Evolutionary conservation across 2,329 filamentous ascomycete species (phyloP).

Genomic region (Remersonia thermophila): DNA sequence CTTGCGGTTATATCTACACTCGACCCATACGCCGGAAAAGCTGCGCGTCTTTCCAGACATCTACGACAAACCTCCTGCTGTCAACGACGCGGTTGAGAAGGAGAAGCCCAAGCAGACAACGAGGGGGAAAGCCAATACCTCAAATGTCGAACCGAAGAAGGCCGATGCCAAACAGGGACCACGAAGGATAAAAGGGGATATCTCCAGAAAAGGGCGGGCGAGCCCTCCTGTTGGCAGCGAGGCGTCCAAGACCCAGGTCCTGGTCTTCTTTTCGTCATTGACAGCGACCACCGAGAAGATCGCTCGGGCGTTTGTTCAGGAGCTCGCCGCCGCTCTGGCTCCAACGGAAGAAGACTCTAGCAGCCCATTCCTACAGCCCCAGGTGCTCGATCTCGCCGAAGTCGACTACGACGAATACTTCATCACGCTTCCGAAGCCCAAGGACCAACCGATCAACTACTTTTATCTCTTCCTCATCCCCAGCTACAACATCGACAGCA

Average conservation of each 20-base stretch:
- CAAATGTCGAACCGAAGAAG: too few species aligned
- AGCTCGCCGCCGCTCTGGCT: slow-evolving; percentile 35
- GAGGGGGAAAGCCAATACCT: slow-evolving; percentile 15
- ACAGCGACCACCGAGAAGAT: slow-evolving; percentile 71
- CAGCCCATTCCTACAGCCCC: slow-evolving; percentile 40
- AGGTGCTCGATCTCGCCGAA: slow-evolving; percentile 67
- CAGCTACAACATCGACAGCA: slow-evolving; percentile 90
- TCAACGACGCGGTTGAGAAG: slow-evolving; percentile 1
- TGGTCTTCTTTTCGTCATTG: slow-evolving; percentile 83
- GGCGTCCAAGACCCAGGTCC: slow-evolving; percentile 45
- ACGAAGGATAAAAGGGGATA: slow-evolving; percentile 31
- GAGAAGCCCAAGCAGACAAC: slow-evolving; percentile 11
- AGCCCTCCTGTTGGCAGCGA: slow-evolving; percentile 11
- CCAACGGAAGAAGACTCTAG: slow-evolving; percentile 27
- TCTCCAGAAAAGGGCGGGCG: slow-evolving; percentile 22
- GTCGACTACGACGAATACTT: slow-evolving; percentile 93
- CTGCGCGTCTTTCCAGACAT: slow-evolving; percentile 27
- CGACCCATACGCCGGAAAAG: slow-evolving; percentile 23
- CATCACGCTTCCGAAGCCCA: slow-evolving; percentile 57
- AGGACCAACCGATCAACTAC: slow-evolving; percentile 38
- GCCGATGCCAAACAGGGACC: slow-evolving; percentile 29
- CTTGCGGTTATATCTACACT: slow-evolving; percentile 31
- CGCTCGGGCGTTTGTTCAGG: slow-evolving; percentile 49
- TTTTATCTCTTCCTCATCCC: slow-evolving; percentile 81
- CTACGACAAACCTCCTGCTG: slow-evolving; percentile 15